Base-by-base conservation (phyloP, 2,329 filamentous ascomycete species). In the Pseudogymnoascus sp. region DNA sequence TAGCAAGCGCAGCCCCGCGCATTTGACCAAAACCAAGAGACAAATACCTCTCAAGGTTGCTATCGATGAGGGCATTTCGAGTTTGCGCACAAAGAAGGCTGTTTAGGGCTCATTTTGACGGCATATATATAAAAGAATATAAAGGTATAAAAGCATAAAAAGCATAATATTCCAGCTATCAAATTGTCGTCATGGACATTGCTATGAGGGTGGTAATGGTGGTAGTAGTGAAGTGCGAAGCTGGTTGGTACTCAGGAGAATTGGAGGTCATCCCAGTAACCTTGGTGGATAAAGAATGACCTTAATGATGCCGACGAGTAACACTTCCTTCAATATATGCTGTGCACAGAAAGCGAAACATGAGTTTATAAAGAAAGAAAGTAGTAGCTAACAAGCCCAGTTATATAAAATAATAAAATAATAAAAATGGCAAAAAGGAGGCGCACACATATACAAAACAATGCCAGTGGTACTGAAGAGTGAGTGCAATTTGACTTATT, bases 31-130 rank as follows among this genome's bases (percentile, higher is more conserved):
- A 19, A 52, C 25, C 45, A 52, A 52, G 45, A 52, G 14, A 52
- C 25, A 52, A 52, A 30, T 52, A 52, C 45, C 45, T 52, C 45
- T 52, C 45, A 52, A 52, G 45, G 45, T 30, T 52, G 45, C 45
- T 52, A 7, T n/a, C 22, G 23, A 52, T 52, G 45, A 30, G 25
- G 45, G 45, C 14, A 52, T 52, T n/a, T 49, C 45, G 45, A 55
- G 45, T 55, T 55, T 55, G 25, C n/a, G 45, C 45, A 30, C 45
- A 55, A 19, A 55, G n/a, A 30, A 55, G 25, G 45, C 14, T 25
- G 25, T 6, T 55, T 55, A 55, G 45, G 25, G 45, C 45, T 55
- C n/a, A 19, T 55, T 11, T 55, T 30, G 23, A 52, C 16, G 14
- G 23, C n/a, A n/a, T 1, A 49, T 3, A 28, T 45, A 16, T 49